Conservation (phyloP, 345 rosid species). For the Lagerstroemia speciosa region DNA sequence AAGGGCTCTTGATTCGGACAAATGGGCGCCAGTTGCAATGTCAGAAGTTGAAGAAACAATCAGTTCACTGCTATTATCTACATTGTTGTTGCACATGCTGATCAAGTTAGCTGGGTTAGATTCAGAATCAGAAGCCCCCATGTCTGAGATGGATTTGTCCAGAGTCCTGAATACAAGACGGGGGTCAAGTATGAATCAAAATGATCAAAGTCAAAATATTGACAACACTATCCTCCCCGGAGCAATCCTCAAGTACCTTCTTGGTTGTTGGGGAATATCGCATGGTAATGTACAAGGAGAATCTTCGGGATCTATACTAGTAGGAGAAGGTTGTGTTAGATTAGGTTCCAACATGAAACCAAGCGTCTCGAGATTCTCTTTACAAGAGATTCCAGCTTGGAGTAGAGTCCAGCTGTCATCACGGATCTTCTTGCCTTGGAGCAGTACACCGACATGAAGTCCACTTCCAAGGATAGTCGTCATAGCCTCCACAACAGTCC, state of each 20-base stretch:
- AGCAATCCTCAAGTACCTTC: conserved; percentile 34
- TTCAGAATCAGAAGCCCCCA: conserved; percentile 26
- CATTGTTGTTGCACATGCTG: conserved; percentile 14
- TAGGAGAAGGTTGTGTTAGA: conserved; percentile 22
- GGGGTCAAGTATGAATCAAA: background rate
- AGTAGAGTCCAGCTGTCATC: conserved; percentile 70
- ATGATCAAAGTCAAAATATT: background rate
- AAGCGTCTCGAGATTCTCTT: conserved; percentile 49
- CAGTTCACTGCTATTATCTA: conserved; percentile 38
- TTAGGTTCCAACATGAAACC: conserved; percentile 83
- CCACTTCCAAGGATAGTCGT: conserved; percentile 69
- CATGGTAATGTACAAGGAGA: conserved; percentile 25
- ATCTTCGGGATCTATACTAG: conserved; percentile 33
- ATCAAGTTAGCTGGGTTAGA: conserved; percentile 25
- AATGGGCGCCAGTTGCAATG: conserved; percentile 22
- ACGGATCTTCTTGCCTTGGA: conserved; percentile 83
- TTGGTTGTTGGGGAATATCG: conserved; percentile 20
- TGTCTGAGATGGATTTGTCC: conserved; percentile 29
- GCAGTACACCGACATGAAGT: conserved; percentile 65
- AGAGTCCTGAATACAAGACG: conserved; percentile 35
- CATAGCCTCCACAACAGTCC: conserved; percentile 72
- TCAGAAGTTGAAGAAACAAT: conserved; percentile 1
- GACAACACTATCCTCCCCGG: conserved; percentile 1
- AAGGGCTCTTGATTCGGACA: conserved; percentile 57
- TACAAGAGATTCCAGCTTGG: conserved; percentile 65